A percentile compares a stretch with the other conserved stretches of the same genome.
Conservation (phyloP, 2,329 filamentous ascomycete species). For the Microdochium paspali region DNA sequence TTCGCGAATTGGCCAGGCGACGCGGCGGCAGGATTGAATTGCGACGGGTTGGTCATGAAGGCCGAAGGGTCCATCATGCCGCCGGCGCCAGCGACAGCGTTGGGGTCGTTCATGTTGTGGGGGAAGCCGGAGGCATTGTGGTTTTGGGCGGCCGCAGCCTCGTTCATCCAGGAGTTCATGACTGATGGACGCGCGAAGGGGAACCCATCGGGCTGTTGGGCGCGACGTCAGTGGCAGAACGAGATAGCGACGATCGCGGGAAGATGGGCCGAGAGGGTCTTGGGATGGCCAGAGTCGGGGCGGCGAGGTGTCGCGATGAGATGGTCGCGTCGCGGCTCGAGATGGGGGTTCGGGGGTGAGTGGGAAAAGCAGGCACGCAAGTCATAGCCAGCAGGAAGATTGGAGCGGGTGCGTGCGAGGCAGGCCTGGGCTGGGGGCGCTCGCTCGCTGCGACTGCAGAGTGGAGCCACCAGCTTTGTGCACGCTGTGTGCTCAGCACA, state of each 20-base stretch:
- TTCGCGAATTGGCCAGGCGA: conserved; percentile 41
- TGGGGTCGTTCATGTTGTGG: conserved; percentile 55
- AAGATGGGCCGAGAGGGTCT: conserved; percentile 25
- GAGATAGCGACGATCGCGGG: conserved; percentile 27
- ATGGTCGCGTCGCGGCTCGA: conserved; percentile 32
- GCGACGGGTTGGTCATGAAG: conserved; percentile 49
- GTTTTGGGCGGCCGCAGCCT: conserved; percentile 53
- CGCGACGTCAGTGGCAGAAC: conserved; percentile 31
- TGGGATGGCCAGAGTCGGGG: conserved; percentile 36
- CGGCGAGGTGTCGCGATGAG: conserved; percentile 32
- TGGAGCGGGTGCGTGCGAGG: background rate
- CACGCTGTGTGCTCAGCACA: background rate
- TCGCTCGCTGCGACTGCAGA: too few relatives aligned
- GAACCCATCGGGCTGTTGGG: conserved; percentile 37
- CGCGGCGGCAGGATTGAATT: conserved; percentile 47
- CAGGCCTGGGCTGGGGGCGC: background rate
- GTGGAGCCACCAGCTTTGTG: too few relatives aligned
- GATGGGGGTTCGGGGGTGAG: conserved; percentile 18
- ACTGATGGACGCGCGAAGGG: conserved; percentile 36
- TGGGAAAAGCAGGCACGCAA: conserved; percentile 1
- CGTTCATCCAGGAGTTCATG: conserved; percentile 68
- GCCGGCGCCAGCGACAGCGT: conserved; percentile 35
- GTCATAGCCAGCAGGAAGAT: background rate
- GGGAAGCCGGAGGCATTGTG: conserved; percentile 62
- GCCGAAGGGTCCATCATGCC: conserved; percentile 57